These are phyloP conservation scores for Thelephora aurantiotincta DNA, from an alignment of 768 basidiomycete species.

Conservation along the genomic window DNA sequence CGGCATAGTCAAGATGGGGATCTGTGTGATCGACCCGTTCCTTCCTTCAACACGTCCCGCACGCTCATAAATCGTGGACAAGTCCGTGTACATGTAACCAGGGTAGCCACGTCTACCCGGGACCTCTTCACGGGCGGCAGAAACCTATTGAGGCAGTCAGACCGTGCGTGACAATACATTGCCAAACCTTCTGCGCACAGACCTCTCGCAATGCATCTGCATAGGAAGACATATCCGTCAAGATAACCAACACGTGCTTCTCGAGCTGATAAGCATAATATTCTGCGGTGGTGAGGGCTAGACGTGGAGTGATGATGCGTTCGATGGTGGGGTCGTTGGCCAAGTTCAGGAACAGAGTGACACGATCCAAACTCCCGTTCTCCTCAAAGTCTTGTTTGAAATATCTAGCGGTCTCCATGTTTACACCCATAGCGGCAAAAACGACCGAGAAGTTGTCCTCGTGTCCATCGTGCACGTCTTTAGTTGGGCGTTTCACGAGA, in stretches of 20 bases:
- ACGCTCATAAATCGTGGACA: slow-evolving; percentile 98
- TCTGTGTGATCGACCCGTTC: slow-evolving; percentile 98
- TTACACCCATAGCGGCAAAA: slow-evolving; percentile 99
- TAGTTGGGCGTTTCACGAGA: slow-evolving; percentile 89
- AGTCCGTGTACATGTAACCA: slow-evolving; percentile 97
- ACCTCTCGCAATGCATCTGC: slow-evolving; percentile 93
- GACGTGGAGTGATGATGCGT: slow-evolving; percentile 96
- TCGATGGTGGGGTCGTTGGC: slow-evolving; percentile 99
- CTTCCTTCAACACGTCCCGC: slow-evolving; percentile 95
- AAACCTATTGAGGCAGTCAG: slow-evolving; percentile 41
- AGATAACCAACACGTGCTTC: slow-evolving; percentile 97
- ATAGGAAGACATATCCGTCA: slow-evolving; percentile 99
- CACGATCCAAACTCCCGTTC: slow-evolving; percentile 92
- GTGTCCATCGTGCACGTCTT: slow-evolving; percentile 96
- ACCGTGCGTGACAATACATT: slow-evolving; percentile 2
- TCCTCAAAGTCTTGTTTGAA: slow-evolving; percentile 99
- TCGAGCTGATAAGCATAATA: slow-evolving; percentile 99
- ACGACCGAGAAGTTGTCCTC: slow-evolving; percentile 99
- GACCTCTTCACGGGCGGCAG: slow-evolving; percentile 97
- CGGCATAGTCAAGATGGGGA: slow-evolving; percentile 99
- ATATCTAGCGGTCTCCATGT: slow-evolving; percentile 99
- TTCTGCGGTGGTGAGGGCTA: slow-evolving; percentile 95
- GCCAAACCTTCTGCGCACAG: slow-evolving; percentile 18
- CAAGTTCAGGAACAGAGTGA: slow-evolving; percentile 95
- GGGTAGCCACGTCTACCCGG: slow-evolving; percentile 99